These are phyloP conservation scores for Serendipita vermifera DNA, from an alignment of 768 basidiomycete species.

Conservation along the genomic window DNA sequence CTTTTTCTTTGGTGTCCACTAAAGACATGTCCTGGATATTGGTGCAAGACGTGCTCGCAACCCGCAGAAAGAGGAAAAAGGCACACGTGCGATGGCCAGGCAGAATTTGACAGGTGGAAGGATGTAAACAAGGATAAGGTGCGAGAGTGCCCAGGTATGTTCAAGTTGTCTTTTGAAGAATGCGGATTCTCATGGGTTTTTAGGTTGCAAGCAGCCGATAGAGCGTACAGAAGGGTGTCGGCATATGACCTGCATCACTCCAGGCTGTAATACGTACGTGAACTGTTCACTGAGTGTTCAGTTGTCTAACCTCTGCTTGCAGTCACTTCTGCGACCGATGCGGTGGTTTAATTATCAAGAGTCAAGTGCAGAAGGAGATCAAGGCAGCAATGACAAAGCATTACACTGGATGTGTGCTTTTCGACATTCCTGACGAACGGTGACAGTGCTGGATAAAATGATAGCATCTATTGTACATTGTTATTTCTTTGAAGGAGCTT, in stretches of 20 bases:
- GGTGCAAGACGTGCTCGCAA: not conserved
- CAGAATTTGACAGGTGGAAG: constrained; percentile 1
- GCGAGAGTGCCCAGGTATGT: not conserved
- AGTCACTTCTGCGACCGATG: constrained; percentile 5
- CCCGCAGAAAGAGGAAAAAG: not conserved
- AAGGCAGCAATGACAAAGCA: not conserved
- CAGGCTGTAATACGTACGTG: constrained; percentile 5
- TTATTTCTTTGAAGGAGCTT: not conserved
- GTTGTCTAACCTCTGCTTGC: not conserved
- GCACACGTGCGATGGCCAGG: constrained; percentile 2
- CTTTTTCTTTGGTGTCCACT: not conserved
- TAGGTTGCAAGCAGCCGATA: not conserved
- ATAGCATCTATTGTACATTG: not conserved
- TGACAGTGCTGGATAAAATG: not conserved
- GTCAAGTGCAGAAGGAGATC: not conserved
- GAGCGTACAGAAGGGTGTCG: not conserved
- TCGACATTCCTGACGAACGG: not conserved
- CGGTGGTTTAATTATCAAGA: not conserved
- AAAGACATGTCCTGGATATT: not conserved
- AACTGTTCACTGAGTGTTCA: not conserved
- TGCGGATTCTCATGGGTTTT: not conserved
- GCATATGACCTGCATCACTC: constrained; percentile 1
- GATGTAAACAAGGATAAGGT: not conserved
- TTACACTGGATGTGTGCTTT: not conserved
- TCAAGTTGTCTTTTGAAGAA: not conserved